These are phyloP conservation scores for Lyophyllum atratum DNA, from an alignment of 768 basidiomycete species.

Conservation along the genomic window DNA sequence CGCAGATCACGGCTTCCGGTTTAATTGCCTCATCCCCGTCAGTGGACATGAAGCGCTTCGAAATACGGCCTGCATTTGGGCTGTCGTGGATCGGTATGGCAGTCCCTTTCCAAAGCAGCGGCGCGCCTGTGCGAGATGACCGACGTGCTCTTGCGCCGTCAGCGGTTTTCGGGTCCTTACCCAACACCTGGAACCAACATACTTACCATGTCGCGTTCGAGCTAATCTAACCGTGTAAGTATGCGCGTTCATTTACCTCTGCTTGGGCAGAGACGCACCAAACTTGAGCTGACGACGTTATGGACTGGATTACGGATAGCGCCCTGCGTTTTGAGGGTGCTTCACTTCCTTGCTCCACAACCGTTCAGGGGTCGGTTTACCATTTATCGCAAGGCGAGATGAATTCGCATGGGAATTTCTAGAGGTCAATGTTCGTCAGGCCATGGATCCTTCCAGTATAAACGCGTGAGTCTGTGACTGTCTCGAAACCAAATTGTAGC, in stretches of 20 bases:
- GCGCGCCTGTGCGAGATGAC: not conserved
- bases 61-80: not conserved
- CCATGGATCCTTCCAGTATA: no score
- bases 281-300: not conserved
- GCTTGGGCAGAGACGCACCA: not conserved
- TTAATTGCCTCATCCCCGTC: not conserved
- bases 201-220: not conserved
- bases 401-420: not conserved
- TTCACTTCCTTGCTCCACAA: not conserved
- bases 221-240: not conserved
- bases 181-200: slow-evolving; percentile 15
- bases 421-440: not conserved
- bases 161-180: not conserved
- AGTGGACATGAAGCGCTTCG: not conserved
- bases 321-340: not conserved
- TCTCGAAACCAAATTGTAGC: no score
- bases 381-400: not conserved
- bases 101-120: not conserved
- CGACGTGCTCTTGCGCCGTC: not conserved
- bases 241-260: not conserved
- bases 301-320: not conserved
- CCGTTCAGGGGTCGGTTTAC: not conserved
- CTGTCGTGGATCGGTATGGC: not conserved
- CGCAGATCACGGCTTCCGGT: not conserved
- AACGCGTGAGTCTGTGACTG: no score